phyloP scores from a whole-genome alignment of 179 eudicot species.

The Corrigiola litoralis region DNA sequence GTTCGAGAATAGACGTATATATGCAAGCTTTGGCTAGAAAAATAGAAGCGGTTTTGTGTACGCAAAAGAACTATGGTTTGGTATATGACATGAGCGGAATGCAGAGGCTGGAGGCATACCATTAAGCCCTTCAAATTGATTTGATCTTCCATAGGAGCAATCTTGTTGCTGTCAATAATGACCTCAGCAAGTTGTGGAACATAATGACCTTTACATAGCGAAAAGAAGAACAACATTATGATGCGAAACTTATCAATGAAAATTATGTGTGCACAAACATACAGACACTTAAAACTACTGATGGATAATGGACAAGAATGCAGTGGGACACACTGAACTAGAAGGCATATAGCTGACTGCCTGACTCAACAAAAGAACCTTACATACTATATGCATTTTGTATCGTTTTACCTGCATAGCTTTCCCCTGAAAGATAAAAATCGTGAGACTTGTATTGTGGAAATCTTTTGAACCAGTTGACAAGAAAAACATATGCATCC shows the following conservation, averaged over 20 bases:
- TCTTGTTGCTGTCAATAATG: conserved; percentile 48
- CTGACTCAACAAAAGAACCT: no score
- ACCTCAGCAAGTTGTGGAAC: conserved; percentile 80
- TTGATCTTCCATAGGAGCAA: conserved; percentile 33
- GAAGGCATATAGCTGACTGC: no score
- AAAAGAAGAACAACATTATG: background rate
- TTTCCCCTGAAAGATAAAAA: conserved; percentile 84
- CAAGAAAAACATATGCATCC: conserved; percentile 63
- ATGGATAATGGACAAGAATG: background rate
- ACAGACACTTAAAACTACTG: background rate
- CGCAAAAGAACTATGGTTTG: no score
- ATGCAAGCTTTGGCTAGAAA: no score
- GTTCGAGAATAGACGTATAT: no score
- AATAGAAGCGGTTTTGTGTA: no score
- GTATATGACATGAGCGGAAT: background rate
- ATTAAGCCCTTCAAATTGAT: conserved; percentile 77
- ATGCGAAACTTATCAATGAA: no score
- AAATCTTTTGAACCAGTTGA: conserved; percentile 75
- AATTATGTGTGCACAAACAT: no score
- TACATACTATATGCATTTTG: no score
- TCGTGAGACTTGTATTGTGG: conserved; percentile 73
- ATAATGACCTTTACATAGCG: conserved; percentile 56
- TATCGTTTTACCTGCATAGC: conserved; percentile 69
- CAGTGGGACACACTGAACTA: no score
- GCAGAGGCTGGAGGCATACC: conserved; percentile 27